Percentiles rank a stretch among this genome's conserved stretches.
Conservation (phyloP, 164 flowering plant species). For the Annona cherimola region DNA sequence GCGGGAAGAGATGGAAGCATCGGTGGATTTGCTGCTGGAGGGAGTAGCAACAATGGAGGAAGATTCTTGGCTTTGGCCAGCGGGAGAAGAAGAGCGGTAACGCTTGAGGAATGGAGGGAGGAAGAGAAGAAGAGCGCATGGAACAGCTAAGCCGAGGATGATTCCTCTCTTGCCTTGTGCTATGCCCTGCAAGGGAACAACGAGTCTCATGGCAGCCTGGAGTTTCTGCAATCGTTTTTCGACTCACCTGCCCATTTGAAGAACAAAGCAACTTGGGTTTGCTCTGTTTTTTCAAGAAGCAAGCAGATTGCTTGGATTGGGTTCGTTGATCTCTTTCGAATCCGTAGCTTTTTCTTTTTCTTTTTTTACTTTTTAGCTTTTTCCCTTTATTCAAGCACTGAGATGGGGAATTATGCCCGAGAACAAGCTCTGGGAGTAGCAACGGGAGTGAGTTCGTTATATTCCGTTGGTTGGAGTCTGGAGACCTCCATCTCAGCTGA, state of each 20-base stretch:
- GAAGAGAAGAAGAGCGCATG: conserved; percentile 94
- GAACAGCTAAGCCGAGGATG: conserved; percentile 71
- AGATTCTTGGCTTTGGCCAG: conserved; percentile 18
- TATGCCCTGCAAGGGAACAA: conserved; percentile 89
- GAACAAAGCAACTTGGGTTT: background rate
- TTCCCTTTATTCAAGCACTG: background rate
- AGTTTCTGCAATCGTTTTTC: conserved; percentile 9
- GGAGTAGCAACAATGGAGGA: conserved; percentile 23
- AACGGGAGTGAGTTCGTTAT: background rate
- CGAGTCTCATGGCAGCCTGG: conserved; percentile 72
- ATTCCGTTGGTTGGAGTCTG: no score
- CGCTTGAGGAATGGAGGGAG: conserved; percentile 68
- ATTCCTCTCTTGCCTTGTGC: conserved; percentile 94
- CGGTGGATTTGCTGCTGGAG: conserved; percentile 43
- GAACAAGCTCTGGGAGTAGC: background rate
- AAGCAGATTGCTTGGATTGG: background rate
- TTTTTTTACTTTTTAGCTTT: no score
- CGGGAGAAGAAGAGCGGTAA: conserved; percentile 41
- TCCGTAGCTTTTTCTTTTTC: background rate
- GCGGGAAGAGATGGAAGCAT: conserved; percentile 52
- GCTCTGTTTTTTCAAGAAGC: background rate
- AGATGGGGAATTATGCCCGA: background rate
- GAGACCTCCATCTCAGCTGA: no score
- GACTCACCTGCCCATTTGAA: conserved; percentile 30
- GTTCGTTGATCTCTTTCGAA: background rate